Conservation (phyloP, 78 protist species). For the Dictyostelium purpureum region DNA sequence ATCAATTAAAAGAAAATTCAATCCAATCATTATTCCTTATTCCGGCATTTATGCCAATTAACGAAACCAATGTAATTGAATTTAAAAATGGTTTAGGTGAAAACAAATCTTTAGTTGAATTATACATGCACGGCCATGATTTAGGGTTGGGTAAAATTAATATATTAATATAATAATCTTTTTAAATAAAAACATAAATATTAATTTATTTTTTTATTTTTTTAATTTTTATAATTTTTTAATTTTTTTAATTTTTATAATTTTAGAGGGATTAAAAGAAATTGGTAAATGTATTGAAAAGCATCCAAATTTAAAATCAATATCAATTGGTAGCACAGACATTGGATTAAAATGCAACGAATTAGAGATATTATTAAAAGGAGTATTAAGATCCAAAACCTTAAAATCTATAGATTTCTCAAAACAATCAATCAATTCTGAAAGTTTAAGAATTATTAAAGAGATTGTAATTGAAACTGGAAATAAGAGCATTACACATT, state of each 20-base stretch:
- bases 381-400: neutral
- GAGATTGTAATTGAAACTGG: neutral
- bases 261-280: neutral
- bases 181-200: too few species aligned
- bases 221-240: neutral
- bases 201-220: neutral
- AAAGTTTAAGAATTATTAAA: neutral
- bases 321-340: slow-evolving; percentile 41
- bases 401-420: slow-evolving; percentile 7
- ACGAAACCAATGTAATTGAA: neutral
- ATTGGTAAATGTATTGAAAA: slow-evolving; percentile 25
- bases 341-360: slow-evolving; percentile 19
- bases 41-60: slow-evolving; percentile 29
- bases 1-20: slow-evolving; percentile 21
- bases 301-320: neutral
- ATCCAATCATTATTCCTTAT: slow-evolving; percentile 43
- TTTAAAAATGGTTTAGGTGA: slow-evolving; percentile 3
- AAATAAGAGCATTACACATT: neutral
- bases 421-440: slow-evolving; percentile 11
- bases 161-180: too few species aligned
- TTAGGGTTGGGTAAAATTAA: slow-evolving; percentile 20
- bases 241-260: neutral
- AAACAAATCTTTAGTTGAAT: slow-evolving; percentile 13
- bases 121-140: slow-evolving; percentile 35
- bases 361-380: neutral